Percentiles rank a stretch among this genome's conserved stretches.
Evolutionary conservation across 805 yeast species (phyloP).

Genomic region (Saccharomycopsis schoenii): DNA sequence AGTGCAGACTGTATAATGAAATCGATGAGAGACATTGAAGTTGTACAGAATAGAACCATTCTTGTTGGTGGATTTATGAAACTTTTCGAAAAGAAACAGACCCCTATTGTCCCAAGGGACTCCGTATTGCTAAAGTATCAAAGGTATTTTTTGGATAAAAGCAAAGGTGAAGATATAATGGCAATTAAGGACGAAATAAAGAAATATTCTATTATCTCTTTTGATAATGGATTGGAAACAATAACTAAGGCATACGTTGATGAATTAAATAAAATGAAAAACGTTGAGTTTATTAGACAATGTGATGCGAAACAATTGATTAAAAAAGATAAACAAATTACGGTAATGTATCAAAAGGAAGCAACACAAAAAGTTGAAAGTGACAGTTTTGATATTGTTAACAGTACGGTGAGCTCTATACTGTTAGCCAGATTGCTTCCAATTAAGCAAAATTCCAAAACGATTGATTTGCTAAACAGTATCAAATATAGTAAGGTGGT

Average conservation of each 20-base stretch:
- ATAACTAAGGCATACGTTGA: conserved; percentile 37
- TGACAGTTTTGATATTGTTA: conserved; percentile 40
- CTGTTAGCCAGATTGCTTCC: conserved; percentile 29
- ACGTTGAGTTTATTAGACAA: conserved; percentile 32
- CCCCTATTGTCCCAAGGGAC: neutral
- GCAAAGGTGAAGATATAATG: conserved; percentile 23
- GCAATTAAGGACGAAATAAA: conserved; percentile 27
- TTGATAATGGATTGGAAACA: conserved; percentile 46
- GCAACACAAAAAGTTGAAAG: neutral
- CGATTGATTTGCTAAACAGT: conserved; percentile 17
- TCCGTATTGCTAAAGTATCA: neutral
- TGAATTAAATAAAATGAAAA: conserved; percentile 29
- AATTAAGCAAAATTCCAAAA: conserved; percentile 17
- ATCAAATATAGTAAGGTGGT: conserved; percentile 34
- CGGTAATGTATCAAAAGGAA: conserved; percentile 18
- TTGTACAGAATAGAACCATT: conserved; percentile 31
- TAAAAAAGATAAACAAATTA: conserved; percentile 19
- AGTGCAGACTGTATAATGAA: conserved; percentile 29
- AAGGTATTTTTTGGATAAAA: neutral
- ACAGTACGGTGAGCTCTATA: conserved; percentile 46
- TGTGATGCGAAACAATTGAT: conserved; percentile 19
- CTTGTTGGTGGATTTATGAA: neutral
- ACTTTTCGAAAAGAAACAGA: neutral
- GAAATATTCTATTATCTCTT: conserved; percentile 48
- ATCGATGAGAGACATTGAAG: conserved; percentile 29